Base-by-base conservation (phyloP, 164 flowering plant genomes). In the Piper longum region DNA sequence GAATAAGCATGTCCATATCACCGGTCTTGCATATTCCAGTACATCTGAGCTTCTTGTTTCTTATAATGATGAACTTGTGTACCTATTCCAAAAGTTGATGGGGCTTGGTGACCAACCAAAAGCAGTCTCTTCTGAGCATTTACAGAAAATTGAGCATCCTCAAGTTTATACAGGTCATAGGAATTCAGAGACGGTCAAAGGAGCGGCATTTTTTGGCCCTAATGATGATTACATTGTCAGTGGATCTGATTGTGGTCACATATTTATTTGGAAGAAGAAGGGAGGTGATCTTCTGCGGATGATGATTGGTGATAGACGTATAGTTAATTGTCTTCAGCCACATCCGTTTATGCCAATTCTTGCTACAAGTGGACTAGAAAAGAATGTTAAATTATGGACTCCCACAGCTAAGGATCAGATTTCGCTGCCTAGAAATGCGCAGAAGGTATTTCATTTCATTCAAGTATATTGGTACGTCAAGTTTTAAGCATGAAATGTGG, bases 161-260 rank as follows among this genome's bases (percentile, higher is more conserved):
- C 82, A 74, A 62, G 83, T 76, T 63, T 88, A 80, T 69, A 18
- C 40, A 4, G 95, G 95, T 18, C 95, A 88, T 64, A 78, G 87
- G 57, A 88, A 88, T 68, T 71, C 81, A 18, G 70, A 72, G 56
- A 86, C 89, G 4, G 81, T 85, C 26, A 86, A 86, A 72, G 89
- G 96, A 6, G 91, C 84, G 59, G 78, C 71, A 58, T 88, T 85
- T 73, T 85, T 84, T 69, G 91, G 96, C 54, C 89, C 88, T 8
- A 73, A 67, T 59, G 80, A 74, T 62, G 89, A 85, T 60, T 88
- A 85, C 69, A 81, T 85, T 43, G 36, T 81, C 66, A 84, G 96
- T 70, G 96, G 96, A 14, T 88, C 96, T 17, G 91, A 88, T 67
- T 86, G 91, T 62, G 91, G 91, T 62, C 86, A 73, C 58, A 76